Conservation (phyloP, 169 alveolate genomes). For the Cryptosporidium canis region DNA sequence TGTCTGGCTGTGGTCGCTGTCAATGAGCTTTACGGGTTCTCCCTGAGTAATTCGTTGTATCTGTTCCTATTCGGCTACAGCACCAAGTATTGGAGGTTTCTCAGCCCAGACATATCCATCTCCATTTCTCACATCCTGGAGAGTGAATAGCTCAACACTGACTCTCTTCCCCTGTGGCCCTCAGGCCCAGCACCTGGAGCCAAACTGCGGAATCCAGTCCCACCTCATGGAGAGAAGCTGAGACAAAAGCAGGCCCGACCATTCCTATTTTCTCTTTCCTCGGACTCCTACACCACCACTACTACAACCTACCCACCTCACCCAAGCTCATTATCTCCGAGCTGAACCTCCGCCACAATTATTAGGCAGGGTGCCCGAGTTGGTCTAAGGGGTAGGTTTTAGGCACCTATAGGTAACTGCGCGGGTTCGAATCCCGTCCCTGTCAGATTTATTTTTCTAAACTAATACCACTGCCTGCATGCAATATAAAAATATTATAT, state of each 20-base stretch:
- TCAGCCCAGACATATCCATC: constrained; percentile 19
- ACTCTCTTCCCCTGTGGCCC: neutral
- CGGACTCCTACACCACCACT: neutral
- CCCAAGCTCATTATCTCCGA: neutral
- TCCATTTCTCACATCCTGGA: neutral
- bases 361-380: constrained; percentile 75
- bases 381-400: constrained; percentile 75
- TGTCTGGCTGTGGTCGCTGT: constrained; percentile 45
- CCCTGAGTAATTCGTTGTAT: constrained; percentile 39
- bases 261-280: no score
- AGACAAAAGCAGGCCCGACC: no score
- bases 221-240: neutral
- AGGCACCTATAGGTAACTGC: constrained; percentile 76
- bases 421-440: constrained; percentile 76
- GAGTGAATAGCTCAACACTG: neutral
- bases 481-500: no score
- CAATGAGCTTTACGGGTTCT: neutral
- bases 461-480: no score
- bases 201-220: neutral
- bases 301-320: neutral
- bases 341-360: neutral
- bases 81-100: constrained; percentile 23
- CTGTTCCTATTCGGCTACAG: constrained; percentile 22
- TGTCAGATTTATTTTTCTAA: constrained; percentile 53
- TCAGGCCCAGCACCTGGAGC: neutral